Conservation (phyloP, 2,329 filamentous ascomycete genomes). For the Juglanconis sp. region DNA sequence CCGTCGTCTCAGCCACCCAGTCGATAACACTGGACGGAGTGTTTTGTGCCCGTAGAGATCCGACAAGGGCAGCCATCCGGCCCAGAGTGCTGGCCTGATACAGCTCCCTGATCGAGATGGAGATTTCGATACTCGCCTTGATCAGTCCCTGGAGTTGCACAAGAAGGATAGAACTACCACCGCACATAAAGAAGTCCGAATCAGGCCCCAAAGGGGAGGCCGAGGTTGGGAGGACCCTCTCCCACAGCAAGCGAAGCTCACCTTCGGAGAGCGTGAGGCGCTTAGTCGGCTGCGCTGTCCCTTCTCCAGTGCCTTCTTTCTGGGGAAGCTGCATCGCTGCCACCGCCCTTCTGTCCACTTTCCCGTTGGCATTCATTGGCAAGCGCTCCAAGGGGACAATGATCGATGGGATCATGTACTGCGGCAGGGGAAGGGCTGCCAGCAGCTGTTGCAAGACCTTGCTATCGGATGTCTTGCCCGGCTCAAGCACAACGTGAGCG, state of each 20-base stretch:
- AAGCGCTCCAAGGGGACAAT: constrained; percentile 26
- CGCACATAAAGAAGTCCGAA: too few relatives aligned
- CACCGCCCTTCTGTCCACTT: constrained; percentile 30
- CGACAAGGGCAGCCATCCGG: constrained; percentile 33
- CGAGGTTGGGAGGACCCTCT: too few relatives aligned
- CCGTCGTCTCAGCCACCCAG: constrained; percentile 22
- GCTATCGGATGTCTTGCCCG: neutral
- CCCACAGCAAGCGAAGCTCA: too few relatives aligned
- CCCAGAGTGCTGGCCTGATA: constrained; percentile 38
- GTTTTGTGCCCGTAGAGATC: too few relatives aligned
- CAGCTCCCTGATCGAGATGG: too few relatives aligned
- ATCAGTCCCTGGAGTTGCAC: too few relatives aligned
- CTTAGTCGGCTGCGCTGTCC: too few relatives aligned
- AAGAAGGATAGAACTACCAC: too few relatives aligned
- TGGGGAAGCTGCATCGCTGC: constrained; percentile 23
- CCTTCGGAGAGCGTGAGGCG: too few relatives aligned
- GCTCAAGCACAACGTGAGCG: neutral
- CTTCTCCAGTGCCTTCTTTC: too few relatives aligned
- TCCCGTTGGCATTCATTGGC: constrained; percentile 28
- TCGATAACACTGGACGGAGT: neutral
- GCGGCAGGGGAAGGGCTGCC: constrained; percentile 25
- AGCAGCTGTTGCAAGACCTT: constrained; percentile 16
- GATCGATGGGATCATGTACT: constrained; percentile 32
- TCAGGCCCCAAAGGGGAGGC: too few relatives aligned
- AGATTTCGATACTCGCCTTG: too few relatives aligned